A percentile compares a stretch with the other conserved stretches of the same genome.
Conservation (phyloP, 768 basidiomycete species). For the Multifurca ochricompacta region DNA sequence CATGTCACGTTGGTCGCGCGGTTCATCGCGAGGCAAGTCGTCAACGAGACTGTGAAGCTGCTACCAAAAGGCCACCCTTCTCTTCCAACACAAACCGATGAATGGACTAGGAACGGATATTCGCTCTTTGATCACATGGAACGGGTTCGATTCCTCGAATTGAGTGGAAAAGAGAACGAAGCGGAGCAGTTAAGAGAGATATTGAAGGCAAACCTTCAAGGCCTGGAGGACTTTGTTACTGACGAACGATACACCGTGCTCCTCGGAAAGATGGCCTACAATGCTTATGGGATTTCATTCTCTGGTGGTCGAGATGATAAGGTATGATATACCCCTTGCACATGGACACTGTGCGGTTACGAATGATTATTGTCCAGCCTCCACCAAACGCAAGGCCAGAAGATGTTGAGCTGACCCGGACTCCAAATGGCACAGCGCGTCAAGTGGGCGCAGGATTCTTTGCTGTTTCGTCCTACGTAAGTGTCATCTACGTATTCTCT, state of each 20-base stretch:
- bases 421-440: constrained; percentile 63
- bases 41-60: constrained; percentile 54
- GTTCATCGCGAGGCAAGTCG: constrained; percentile 66
- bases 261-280: constrained; percentile 67
- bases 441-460: constrained; percentile 76
- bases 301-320: constrained; percentile 61
- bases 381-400: constrained; percentile 49
- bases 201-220: constrained; percentile 55
- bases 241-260: constrained; percentile 54
- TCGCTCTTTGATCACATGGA: constrained; percentile 70
- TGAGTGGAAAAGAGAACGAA: constrained; percentile 43
- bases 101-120: constrained; percentile 45
- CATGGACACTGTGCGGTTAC: constrained; percentile 2
- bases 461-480: constrained; percentile 64
- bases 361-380: constrained; percentile 37
- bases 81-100: constrained; percentile 19
- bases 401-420: constrained; percentile 66
- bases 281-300: constrained; percentile 66
- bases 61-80: constrained; percentile 24
- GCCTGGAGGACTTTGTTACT: constrained; percentile 62
- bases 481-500: constrained; percentile 18
- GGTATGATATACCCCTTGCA: constrained; percentile 33
- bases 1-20: constrained; percentile 56
- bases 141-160: constrained; percentile 58
- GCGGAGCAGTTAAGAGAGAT: constrained; percentile 44